Evolutionary conservation across 2,329 filamentous ascomycete species (phyloP), one percentile per base, ranked within the genome.

Genomic region (Ophiocordyceps camponoti-floridani): DNA sequence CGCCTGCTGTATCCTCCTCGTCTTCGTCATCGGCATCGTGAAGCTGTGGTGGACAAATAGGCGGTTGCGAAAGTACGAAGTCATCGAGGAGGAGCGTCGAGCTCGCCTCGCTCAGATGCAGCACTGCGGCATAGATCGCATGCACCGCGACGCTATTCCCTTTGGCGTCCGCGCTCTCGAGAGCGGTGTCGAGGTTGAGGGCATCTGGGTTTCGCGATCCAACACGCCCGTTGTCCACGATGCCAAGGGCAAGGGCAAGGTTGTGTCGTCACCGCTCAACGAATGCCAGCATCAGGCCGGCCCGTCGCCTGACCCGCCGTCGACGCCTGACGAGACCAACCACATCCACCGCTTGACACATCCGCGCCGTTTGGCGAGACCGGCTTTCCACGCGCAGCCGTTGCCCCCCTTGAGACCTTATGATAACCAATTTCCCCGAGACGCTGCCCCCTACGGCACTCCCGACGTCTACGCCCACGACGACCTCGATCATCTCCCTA

Each of bases 161-260:
- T 95, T 95, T 54, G 88, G 89, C 18, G 76, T 91, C 44, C 78
- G 83, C 52, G 88, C 88, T 7, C 75, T 95, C 42, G 81, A 94
- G 58, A 82, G 75, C 52, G 87, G 87, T 6, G 69, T 93, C 40
- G 75, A 89, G 56, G 75, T 94, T 8, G 84, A 94, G 50, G 88
- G 86, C 4, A 87, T 95, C 43, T 86, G 82, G 79, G 76, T 83
- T 43, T 79, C 77, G 23, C 65, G 67, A 44, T 67, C 69, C 41
- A 61, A 63, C 10, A 67, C 66, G 11, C 64, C 67, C 2, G 52
- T 50, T 5, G 43, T 43, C 37, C 57, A 51, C 13, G 31, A 43
- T 2, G 43, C 43, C 6, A 47, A 45, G 30, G 47, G 42, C 16
- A 54, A 55, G 44, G 50, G 51, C 30, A 53, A 58, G 40, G 47